phyloP scores from a whole-genome alignment of 2,329 filamentous ascomycete genomes.

The Botrytis porri region DNA sequence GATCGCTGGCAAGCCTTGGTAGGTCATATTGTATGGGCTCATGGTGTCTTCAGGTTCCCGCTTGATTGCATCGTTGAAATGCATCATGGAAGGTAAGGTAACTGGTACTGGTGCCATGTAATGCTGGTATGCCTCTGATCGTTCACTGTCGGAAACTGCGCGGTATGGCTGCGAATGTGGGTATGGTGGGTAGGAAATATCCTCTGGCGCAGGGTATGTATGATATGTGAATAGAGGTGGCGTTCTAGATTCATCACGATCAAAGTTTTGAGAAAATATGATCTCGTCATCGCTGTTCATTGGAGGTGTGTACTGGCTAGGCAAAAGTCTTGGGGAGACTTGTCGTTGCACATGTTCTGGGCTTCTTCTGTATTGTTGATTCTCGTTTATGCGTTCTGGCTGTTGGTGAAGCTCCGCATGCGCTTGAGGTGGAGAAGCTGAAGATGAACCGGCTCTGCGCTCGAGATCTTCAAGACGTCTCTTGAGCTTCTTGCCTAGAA shows the following conservation, averaged over 20 bases:
- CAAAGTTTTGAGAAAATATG: constrained; percentile 64
- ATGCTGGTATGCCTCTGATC: constrained; percentile 49
- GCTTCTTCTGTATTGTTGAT: constrained; percentile 35
- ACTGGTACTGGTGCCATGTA: constrained; percentile 56
- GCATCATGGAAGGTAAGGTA: constrained; percentile 62
- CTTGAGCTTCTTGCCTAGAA: constrained; percentile 85
- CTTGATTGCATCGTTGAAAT: constrained; percentile 65
- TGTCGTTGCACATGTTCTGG: constrained; percentile 39
- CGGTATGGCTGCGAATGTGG: constrained; percentile 53
- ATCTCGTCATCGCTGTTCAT: constrained; percentile 62
- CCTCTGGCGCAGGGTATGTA: constrained; percentile 64
- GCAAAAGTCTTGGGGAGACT: constrained; percentile 43
- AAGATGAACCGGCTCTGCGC: constrained; percentile 66
- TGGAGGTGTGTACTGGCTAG: constrained; percentile 60
- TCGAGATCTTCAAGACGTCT: constrained; percentile 82
- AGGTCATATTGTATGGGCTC: constrained; percentile 62
- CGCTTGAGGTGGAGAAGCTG: constrained; percentile 53
- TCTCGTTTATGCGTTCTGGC: constrained; percentile 29
- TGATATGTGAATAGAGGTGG: constrained; percentile 68
- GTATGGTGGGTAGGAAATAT: constrained; percentile 59
- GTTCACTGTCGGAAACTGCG: constrained; percentile 45
- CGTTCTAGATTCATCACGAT: constrained; percentile 66
- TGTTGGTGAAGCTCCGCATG: constrained; percentile 47
- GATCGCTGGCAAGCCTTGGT: constrained; percentile 59
- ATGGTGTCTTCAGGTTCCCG: constrained; percentile 61